Base-by-base conservation (phyloP, 345 rosid species). In the Syzygium jambos region DNA sequence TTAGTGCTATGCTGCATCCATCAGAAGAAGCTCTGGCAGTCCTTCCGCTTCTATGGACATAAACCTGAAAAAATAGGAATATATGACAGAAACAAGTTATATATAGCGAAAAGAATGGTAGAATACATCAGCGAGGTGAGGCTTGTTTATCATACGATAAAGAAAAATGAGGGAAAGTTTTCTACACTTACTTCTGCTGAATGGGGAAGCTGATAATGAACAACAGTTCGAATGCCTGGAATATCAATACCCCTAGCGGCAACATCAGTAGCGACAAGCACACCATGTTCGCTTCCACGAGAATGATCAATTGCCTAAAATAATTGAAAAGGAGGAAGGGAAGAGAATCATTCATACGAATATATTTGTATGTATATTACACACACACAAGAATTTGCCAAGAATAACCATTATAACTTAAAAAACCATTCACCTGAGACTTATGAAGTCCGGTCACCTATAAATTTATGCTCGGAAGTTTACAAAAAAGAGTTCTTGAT, bases 161-260 rank as follows among this genome's bases (percentile, higher is more conserved):
- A 73, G 80, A 73, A 49, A 54, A 59, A 59, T n/a, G 77, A 34
- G 84, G 27, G 19, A 52, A 59, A 73, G 52, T 53, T 51, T 53
- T 52, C 41, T 85, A 52, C 89, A 86, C 91, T 88, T 92, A 98
- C 99, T 90, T 95, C 98, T 46, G 99, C 97, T 21, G 99, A 93
- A 94, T 96, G 99, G 52, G 99, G 99, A 90, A 98, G 99, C 91
- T 98, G 99, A 92, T 96, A 98, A 92, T 95, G 99, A 91, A 98
- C 90, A 87, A 98, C 93, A 89, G 99, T 98, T 91, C 98, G 94
- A 80, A 98, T 95, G 92, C 95, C 96, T 85, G 97, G 96, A 88
- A 98, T 95, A 93, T 98, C 99, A 88, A 98, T 95, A 56, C 99
- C 99, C 92, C 99, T 95, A 84, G 99, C 99, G 63, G 97, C 99